Percentiles rank a stretch among this genome's conserved stretches.
Conservation (phyloP, 176 grass and related monocot genomes). For the Elaeis guineensis region DNA sequence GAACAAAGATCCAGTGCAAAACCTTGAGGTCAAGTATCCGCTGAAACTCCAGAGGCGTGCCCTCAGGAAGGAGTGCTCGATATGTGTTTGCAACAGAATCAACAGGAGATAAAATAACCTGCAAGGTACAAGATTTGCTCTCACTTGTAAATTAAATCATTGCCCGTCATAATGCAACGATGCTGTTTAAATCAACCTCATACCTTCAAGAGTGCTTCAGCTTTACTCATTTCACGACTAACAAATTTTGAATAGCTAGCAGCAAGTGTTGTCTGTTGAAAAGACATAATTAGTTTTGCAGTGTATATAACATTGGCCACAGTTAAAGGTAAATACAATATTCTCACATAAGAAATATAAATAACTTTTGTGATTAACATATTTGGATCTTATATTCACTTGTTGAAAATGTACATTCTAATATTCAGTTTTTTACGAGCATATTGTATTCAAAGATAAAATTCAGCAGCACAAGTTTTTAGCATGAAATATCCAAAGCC, state of each 20-base stretch:
- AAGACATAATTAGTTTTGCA: slow-evolving; percentile 1
- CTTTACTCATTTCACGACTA: slow-evolving; percentile 98
- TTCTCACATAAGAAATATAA: no score
- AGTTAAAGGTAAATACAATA: no score
- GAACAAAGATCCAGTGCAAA: neutral
- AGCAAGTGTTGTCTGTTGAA: slow-evolving; percentile 51
- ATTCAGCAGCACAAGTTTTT: no score
- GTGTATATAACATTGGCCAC: no score
- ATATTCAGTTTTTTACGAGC: no score
- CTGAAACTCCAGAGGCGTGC: slow-evolving; percentile 86
- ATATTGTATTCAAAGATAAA: no score
- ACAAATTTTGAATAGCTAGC: slow-evolving; percentile 97
- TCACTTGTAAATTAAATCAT: no score
- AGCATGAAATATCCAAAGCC: no score
- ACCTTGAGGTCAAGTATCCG: slow-evolving; percentile 98
- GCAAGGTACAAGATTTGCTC: slow-evolving; percentile 6
- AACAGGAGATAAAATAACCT: slow-evolving; percentile 98
- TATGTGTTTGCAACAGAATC: slow-evolving; percentile 98
- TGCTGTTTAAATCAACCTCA: slow-evolving; percentile 2
- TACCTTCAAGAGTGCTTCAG: slow-evolving; percentile 99
- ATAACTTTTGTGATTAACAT: no score
- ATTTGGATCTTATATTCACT: no score
- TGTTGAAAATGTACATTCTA: no score
- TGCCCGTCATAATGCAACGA: neutral
- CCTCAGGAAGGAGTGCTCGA: slow-evolving; percentile 73